These are phyloP conservation scores for Coleophoma crateriformis DNA, from an alignment of 2,329 filamentous ascomycete species.

Conservation along the genomic window DNA sequence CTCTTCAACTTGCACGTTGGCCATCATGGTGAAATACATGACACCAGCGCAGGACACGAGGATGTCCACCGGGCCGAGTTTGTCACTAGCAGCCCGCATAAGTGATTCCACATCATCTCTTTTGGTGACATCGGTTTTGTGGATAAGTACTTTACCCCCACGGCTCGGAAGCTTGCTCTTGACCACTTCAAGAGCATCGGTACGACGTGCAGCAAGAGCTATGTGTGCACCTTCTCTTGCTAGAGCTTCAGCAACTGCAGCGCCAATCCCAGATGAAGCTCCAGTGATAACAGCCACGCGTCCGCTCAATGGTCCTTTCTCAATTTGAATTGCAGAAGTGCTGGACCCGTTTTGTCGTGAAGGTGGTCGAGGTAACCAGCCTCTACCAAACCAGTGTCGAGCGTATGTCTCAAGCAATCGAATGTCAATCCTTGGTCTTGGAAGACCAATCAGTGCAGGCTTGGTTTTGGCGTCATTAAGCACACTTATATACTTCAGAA, in stretches of 20 bases:
- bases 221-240: conserved; percentile 67
- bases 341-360: conserved; percentile 39
- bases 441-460: conserved; percentile 49
- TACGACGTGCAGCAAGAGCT: conserved; percentile 65
- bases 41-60: conserved; percentile 77
- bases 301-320: conserved; percentile 56
- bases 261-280: conserved; percentile 74
- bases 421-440: conserved; percentile 63
- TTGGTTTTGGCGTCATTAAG: conserved; percentile 66
- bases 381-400: conserved; percentile 74
- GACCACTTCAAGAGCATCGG: conserved; percentile 61
- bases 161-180: conserved; percentile 52
- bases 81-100: conserved; percentile 48
- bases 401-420: conserved; percentile 72
- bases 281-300: conserved; percentile 73
- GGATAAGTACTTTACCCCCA: conserved; percentile 61
- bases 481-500: conserved; percentile 65
- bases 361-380: conserved; percentile 66
- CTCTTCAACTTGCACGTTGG: conserved; percentile 65
- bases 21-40: conserved; percentile 90
- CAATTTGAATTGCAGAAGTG: conserved; percentile 35
- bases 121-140: conserved; percentile 68
- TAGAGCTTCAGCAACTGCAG: conserved; percentile 64
- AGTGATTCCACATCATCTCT: conserved; percentile 61
- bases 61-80: conserved; percentile 70